phyloP scores from a whole-genome alignment of 352 stramenopile genomes.

The Phytophthora fragariae region DNA sequence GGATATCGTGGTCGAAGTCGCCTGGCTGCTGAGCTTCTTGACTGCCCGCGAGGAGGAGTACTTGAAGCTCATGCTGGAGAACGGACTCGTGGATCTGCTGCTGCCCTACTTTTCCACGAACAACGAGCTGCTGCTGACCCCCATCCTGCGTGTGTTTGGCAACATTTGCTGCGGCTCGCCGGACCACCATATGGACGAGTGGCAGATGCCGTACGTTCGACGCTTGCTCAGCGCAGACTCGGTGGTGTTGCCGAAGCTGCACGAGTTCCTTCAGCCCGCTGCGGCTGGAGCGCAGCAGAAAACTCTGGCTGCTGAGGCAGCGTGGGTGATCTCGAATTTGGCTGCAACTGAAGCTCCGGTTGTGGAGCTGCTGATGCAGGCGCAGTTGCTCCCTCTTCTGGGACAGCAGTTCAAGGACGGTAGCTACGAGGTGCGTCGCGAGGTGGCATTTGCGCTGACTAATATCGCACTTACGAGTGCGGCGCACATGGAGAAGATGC shows the following conservation, averaged over 20 bases:
- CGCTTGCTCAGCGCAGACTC: slow-evolving; percentile 55
- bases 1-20: slow-evolving; percentile 76
- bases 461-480: slow-evolving; percentile 77
- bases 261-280: slow-evolving; percentile 55
- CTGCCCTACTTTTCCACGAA: slow-evolving; percentile 67
- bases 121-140: slow-evolving; percentile 74
- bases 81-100: slow-evolving; percentile 57
- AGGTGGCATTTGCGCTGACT: slow-evolving; percentile 76
- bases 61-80: slow-evolving; percentile 72
- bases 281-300: slow-evolving; percentile 34
- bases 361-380: slow-evolving; percentile 63
- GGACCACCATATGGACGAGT: slow-evolving; percentile 79
- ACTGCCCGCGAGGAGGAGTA: slow-evolving; percentile 82
- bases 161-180: slow-evolving; percentile 80
- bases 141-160: slow-evolving; percentile 78
- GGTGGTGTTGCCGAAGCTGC: slow-evolving; percentile 65
- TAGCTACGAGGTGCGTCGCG: slow-evolving; percentile 73
- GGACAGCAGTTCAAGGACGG: slow-evolving; percentile 64
- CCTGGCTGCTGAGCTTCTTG: slow-evolving; percentile 89
- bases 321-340: slow-evolving; percentile 85
- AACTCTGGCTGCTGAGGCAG: slow-evolving; percentile 62
- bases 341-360: slow-evolving; percentile 61
- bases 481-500: slow-evolving; percentile 54
- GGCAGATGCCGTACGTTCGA: slow-evolving; percentile 71
- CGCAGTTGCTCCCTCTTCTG: slow-evolving; percentile 64